These are phyloP conservation scores for Fraxinus dipetala DNA, from an alignment of 305 asterid genomes.

Conservation along the genomic window DNA sequence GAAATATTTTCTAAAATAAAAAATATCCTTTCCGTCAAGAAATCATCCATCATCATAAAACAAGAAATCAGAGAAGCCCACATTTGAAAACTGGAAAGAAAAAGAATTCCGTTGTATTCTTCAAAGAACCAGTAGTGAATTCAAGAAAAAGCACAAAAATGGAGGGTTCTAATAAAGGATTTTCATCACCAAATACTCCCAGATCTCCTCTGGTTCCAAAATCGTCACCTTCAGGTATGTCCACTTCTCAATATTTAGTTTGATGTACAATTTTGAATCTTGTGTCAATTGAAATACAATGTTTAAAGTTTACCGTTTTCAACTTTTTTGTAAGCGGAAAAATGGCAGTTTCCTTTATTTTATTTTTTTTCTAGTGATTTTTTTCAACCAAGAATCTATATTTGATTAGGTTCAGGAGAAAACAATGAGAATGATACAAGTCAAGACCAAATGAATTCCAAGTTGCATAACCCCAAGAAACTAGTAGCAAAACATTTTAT, in stretches of 20 bases:
- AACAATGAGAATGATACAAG: slow-evolving; percentile 53
- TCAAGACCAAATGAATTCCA: slow-evolving; percentile 27
- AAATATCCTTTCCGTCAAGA: neutral
- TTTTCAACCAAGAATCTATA: neutral
- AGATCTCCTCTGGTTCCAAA: slow-evolving; percentile 33
- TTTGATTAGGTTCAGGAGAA: slow-evolving; percentile 41
- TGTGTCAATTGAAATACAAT: neutral
- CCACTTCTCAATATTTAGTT: neutral
- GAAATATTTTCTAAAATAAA: neutral
- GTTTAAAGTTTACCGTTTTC: neutral
- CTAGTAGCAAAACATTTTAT: slow-evolving; percentile 39
- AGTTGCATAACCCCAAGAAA: slow-evolving; percentile 34
- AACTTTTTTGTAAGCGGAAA: neutral
- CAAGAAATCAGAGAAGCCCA: neutral
- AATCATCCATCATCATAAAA: neutral
- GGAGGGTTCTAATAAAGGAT: slow-evolving; percentile 38
- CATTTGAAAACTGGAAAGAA: neutral
- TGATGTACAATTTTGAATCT: neutral
- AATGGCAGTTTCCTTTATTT: neutral
- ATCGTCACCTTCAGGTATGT: slow-evolving; percentile 43
- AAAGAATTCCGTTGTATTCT: neutral
- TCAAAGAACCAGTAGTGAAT: slow-evolving; percentile 6
- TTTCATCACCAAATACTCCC: slow-evolving; percentile 24
- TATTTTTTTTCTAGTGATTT: neutral
- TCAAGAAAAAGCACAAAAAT: slow-evolving; percentile 15